Evolutionary conservation across 164 flowering plant species (phyloP), one percentile per base, ranked within the genome.

Genomic region (Tinospora cordifolia): DNA sequence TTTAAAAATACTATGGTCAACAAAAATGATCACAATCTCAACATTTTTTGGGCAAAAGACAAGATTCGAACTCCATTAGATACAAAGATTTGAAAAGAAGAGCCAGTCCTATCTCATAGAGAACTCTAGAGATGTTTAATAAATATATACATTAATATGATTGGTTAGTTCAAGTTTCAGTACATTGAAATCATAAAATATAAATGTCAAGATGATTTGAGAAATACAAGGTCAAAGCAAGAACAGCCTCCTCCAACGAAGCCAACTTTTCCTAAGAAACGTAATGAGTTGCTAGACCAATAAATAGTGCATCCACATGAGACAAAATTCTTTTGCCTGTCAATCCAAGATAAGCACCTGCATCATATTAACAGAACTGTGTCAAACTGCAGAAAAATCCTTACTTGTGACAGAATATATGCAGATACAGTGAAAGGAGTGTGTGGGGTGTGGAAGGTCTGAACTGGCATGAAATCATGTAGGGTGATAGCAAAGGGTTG

Each of bases 341-440:
- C 85, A 94, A 41, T 67, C 97, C 99, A 80, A 94, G 92, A 77
- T 92, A 94, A 66, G 91, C 83, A 76, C 99, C 99, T 94, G 83
- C 74, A 76, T 54, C 57, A 65, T 47, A 65, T 47, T 11, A 75
- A 34, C 27, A 72, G 10, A 69, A 19, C 19, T 30, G 15, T 26
- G 27, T 46, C 66, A 62, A n/a, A 64, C 46, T 68, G 47, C 40
- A 46, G 15, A 6, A 24, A 51, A 40, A 54, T 21, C n/a, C n/a
- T n/a, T n/a, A n/a, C n/a, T n/a, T n/a, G n/a, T n/a, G n/a, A n/a
- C n/a, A n/a, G n/a, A n/a, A n/a, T n/a, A n/a, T n/a, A n/a, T n/a
- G n/a, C n/a, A n/a, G n/a, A n/a, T n/a, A n/a, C n/a, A n/a, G n/a
- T n/a, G n/a, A n/a, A n/a, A n/a, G n/a, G n/a, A n/a, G n/a, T n/a